Evolutionary conservation across 2,329 filamentous ascomycete species (phyloP), one percentile per base, ranked within the genome.

Genomic region (Leptoxyphium fumago): DNA sequence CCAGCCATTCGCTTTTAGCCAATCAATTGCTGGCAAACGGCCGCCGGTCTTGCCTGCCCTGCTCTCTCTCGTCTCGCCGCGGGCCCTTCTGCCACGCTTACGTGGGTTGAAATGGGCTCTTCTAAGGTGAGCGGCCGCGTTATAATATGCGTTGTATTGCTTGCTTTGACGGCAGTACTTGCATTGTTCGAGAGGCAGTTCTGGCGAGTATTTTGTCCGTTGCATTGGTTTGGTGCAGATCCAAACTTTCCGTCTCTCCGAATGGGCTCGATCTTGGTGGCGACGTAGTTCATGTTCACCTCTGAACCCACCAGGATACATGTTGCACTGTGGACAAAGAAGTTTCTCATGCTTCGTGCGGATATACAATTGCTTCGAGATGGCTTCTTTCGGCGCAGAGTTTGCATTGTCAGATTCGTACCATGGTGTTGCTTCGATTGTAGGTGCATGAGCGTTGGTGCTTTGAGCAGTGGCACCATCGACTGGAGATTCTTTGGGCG

Each of bases 121-220:
- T 38, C 88, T 76, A 8, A 96, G 73, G 60, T 96, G 89, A 0
- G 87, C 89, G 0, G 87, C 87, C 0, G 88, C 89, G 55, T 96
- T 96, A 66, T 96, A 95, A 65, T 95, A 91, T 13, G 84, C 84
- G 2, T 83, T 83, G 54, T 96, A 96, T 46, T 76, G 74, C 68
- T 94, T 95, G 44, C 73, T 67, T 39, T 73, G 73, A 41, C 72
- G 74, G 62, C 89, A 96, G 40, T 83, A 76, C 63, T 94, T 94
- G 74, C 88, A 95, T 52, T 82, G 82, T 42, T 71, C 69, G 29
- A 96, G 73, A 36, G 87, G 80, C 64, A 74, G 62, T 65, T 77
- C 59, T 53, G 70, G 54, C 61, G 50, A 50, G 52, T 51, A 55
- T 28, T 52, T 49, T 43, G 40, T 50, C 46, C 34, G 10, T 45